These are phyloP conservation scores for Talaromyces thailandensis DNA, from an alignment of 495 filamentous ascomycete species.

Conservation along the genomic window DNA sequence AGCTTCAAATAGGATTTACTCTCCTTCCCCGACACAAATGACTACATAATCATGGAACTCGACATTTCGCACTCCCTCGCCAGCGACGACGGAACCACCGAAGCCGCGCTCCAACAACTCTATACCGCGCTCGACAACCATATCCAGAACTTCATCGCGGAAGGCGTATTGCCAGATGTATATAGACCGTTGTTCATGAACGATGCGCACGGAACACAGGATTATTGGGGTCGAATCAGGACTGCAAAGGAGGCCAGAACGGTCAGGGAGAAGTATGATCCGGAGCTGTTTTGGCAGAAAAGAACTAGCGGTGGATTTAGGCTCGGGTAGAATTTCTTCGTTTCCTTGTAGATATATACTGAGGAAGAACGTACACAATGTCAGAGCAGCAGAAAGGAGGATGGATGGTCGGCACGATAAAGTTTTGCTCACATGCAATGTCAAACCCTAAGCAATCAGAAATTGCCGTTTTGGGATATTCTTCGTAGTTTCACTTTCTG, in stretches of 20 bases:
- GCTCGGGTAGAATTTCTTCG: conserved; percentile 16
- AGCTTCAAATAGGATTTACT: conserved; percentile 35
- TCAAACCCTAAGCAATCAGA: neutral
- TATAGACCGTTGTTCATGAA: conserved; percentile 54
- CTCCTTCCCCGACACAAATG: conserved; percentile 38
- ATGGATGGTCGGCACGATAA: neutral
- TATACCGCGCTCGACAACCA: conserved; percentile 23
- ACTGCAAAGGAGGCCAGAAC: conserved; percentile 36
- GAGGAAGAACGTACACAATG: too few species aligned
- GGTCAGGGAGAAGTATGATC: conserved; percentile 40
- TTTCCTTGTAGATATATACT: too few species aligned
- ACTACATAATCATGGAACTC: conserved; percentile 49
- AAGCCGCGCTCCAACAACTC: conserved; percentile 37
- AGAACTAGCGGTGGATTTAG: conserved; percentile 47
- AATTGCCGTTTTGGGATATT: neutral
- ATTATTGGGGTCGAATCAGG: conserved; percentile 48
- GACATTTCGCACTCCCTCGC: conserved; percentile 42
- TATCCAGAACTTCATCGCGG: conserved; percentile 27
- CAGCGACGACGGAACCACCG: conserved; percentile 35
- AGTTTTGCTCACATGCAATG: neutral
- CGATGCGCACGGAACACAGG: conserved; percentile 47
- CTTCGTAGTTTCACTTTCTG: neutral
- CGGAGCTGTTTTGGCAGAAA: conserved; percentile 45
- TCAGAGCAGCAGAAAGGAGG: too few species aligned
- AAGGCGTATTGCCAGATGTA: conserved; percentile 37